A percentile compares a stretch with the other conserved stretches of the same genome.
Evolutionary conservation across 2,329 filamentous ascomycete species (phyloP).

Genomic region (Aspergillus ochraceus): DNA sequence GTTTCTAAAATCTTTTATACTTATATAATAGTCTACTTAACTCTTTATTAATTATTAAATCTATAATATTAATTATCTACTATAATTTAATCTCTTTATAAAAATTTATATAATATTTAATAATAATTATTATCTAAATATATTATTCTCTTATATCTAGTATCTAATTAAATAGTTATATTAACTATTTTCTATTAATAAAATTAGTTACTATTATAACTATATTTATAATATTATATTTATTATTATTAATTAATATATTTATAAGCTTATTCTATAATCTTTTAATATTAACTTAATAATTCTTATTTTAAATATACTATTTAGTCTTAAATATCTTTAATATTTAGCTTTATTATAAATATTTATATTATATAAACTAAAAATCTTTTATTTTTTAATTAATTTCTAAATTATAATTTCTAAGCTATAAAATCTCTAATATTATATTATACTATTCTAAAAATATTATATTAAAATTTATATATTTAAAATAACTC

Average conservation of each 20-base stretch:
- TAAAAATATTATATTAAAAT: neutral
- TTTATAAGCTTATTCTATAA: too few relatives aligned
- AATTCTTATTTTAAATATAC: neutral
- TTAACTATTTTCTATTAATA: neutral
- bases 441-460: neutral
- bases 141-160: neutral
- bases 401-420: neutral
- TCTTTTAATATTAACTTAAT: neutral
- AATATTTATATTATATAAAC: neutral
- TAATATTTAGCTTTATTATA: neutral
- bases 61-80: too few relatives aligned
- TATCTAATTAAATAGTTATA: neutral
- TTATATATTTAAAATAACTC: neutral
- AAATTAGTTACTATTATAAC: neutral
- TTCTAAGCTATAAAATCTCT: neutral
- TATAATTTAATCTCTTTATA: neutral
- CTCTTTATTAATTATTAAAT: neutral
- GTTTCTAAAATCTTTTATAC: neutral
- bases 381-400: neutral
- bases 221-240: neutral
- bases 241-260: neutral
- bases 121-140: too few relatives aligned
- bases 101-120: neutral
- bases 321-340: neutral
- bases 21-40: neutral